Conservation (phyloP, 2,329 filamentous ascomycete genomes). For the Sporothrix sp. region DNA sequence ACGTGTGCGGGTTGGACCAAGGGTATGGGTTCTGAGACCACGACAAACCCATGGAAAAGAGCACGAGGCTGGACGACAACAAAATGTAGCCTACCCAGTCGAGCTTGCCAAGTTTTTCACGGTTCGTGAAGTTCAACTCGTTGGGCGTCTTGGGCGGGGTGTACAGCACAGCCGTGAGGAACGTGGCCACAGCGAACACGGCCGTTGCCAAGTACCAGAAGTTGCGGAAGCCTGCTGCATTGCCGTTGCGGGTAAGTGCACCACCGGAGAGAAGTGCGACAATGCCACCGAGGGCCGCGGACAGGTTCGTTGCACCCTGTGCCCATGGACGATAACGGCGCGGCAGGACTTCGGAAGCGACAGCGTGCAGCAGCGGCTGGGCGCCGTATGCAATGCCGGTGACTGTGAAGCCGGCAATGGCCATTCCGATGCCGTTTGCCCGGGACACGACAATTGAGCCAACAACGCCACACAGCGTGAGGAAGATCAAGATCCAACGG, state of each 20-base stretch:
- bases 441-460: slow-evolving; percentile 29
- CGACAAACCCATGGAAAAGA: slow-evolving; percentile 31
- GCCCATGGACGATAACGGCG: slow-evolving; percentile 27
- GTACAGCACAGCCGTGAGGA: slow-evolving; percentile 25
- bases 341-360: slow-evolving; percentile 32
- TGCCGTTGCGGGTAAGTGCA: slow-evolving; percentile 24
- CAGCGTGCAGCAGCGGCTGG: slow-evolving; percentile 31
- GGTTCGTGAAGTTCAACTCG: slow-evolving; percentile 22
- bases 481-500: slow-evolving; percentile 30
- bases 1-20: slow-evolving; percentile 29
- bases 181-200: slow-evolving; percentile 22
- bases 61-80: slow-evolving; percentile 26
- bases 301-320: slow-evolving; percentile 27
- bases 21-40: slow-evolving; percentile 31
- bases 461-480: slow-evolving; percentile 25
- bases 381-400: slow-evolving; percentile 28
- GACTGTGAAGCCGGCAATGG: slow-evolving; percentile 29
- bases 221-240: slow-evolving; percentile 27
- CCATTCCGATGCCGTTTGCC: slow-evolving; percentile 27
- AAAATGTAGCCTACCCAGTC: slow-evolving; percentile 32
- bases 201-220: slow-evolving; percentile 29
- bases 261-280: slow-evolving; percentile 28
- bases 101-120: slow-evolving; percentile 27
- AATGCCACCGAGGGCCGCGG: slow-evolving; percentile 24
- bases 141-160: slow-evolving; percentile 24